These are phyloP conservation scores for Cladorrhinum samala DNA, from an alignment of 495 filamentous ascomycete species.

Conservation along the genomic window DNA sequence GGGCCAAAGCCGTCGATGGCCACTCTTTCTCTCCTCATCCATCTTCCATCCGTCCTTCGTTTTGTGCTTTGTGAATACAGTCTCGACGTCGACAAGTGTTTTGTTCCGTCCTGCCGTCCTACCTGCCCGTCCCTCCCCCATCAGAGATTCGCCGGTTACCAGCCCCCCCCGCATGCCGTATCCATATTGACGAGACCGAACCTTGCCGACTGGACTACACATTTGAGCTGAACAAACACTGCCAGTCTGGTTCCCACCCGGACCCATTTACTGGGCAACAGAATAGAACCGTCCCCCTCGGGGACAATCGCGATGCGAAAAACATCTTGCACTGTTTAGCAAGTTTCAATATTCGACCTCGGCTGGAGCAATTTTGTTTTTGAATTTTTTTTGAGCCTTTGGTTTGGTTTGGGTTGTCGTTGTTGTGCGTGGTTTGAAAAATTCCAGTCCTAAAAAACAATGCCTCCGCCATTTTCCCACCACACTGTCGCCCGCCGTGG, in stretches of 20 bases:
- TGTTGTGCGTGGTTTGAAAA: not conserved
- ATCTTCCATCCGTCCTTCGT: not conserved
- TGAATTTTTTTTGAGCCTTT: not conserved
- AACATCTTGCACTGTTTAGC: slow-evolving; percentile 5
- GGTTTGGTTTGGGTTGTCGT: not conserved
- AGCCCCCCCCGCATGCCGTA: not conserved
- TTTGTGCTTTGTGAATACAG: not conserved
- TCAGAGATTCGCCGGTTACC: no score
- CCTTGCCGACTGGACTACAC: not conserved
- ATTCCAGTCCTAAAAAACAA: slow-evolving; percentile 1
- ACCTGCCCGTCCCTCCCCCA: no score
- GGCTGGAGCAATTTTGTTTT: not conserved
- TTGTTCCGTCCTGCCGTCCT: not conserved
- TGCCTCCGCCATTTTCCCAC: slow-evolving; percentile 3
- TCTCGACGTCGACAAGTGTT: not conserved
- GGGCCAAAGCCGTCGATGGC: not conserved
- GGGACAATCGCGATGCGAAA: slow-evolving; percentile 9
- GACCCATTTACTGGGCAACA: not conserved
- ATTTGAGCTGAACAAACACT: not conserved
- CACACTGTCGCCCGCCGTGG: not conserved
- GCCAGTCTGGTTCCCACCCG: not conserved
- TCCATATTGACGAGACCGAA: not conserved
- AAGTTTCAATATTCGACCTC: not conserved
- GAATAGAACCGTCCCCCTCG: not conserved
- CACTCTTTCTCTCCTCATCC: not conserved